Evolutionary conservation across 257 asterid species (phyloP).

Genomic region (Ehretia macrophylla): DNA sequence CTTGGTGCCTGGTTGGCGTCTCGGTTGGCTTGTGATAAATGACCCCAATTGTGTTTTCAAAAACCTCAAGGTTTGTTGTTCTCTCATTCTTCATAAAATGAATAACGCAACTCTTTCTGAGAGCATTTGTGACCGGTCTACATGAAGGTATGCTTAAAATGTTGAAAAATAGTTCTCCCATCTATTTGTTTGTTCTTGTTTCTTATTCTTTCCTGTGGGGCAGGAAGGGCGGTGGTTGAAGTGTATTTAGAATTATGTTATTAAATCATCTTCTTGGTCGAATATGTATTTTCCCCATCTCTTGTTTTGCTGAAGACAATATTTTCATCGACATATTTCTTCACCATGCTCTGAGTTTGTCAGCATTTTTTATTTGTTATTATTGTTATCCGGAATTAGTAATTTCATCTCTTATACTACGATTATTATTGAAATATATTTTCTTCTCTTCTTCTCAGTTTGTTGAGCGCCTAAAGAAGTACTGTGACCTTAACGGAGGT

Average conservation of each 20-base stretch:
- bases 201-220: not conserved
- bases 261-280: too few relatives aligned
- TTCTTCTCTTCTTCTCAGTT: constrained; percentile 38
- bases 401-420: not conserved
- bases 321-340: too few relatives aligned
- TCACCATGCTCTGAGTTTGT: too few relatives aligned
- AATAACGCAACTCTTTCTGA: not conserved
- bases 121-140: too few relatives aligned
- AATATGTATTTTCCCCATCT: too few relatives aligned
- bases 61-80: constrained; percentile 50
- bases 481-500: constrained; percentile 75
- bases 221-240: too few relatives aligned
- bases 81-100: not conserved
- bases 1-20: constrained; percentile 95
- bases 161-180: not conserved
- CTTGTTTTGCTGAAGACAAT: too few relatives aligned
- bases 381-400: not conserved
- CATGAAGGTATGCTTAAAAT: not conserved
- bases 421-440: not conserved
- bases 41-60: constrained; percentile 58
- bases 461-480: constrained; percentile 70
- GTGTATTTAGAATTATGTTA: not conserved
- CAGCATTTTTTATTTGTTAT: not conserved
- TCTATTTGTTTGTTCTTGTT: not conserved
- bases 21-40: constrained; percentile 81